A percentile compares a stretch with the other conserved stretches of the same genome.
Conservation (phyloP, 2,329 filamentous ascomycete species). For the Penicillium oxalicum region DNA sequence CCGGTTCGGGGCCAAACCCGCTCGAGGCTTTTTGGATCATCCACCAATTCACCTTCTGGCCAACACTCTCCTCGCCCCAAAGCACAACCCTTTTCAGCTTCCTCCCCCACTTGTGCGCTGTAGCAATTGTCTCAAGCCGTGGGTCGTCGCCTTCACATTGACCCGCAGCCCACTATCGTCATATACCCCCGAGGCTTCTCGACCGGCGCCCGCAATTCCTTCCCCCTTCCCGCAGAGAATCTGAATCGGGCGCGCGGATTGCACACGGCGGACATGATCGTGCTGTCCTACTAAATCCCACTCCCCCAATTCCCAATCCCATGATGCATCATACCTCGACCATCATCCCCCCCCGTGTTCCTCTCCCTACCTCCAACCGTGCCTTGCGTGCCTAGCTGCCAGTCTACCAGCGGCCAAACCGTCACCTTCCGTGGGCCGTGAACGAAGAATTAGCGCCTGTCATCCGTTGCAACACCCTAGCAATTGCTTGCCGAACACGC, state of each 20-base stretch:
- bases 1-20: conserved; percentile 10
- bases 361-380: conserved; percentile 11
- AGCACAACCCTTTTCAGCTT: not conserved
- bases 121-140: not conserved
- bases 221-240: conserved; percentile 7
- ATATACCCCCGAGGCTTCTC: not conserved
- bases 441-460: not conserved
- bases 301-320: conserved; percentile 10
- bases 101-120: not conserved
- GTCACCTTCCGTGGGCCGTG: not conserved
- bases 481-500: no score
- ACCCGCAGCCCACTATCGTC: not conserved
- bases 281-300: not conserved
- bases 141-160: not conserved
- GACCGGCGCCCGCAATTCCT: conserved; percentile 1
- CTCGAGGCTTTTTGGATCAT: not conserved
- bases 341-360: conserved; percentile 8
- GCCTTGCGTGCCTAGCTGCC: conserved; percentile 24
- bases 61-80: not conserved
- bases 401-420: not conserved
- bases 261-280: not conserved
- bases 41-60: not conserved
- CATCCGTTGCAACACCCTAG: not conserved
- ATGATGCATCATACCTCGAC: conserved; percentile 31
- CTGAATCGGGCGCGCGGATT: conserved; percentile 17